Base-by-base conservation (phyloP, 2,329 filamentous ascomycete species). In the Passalora sequoiae region DNA sequence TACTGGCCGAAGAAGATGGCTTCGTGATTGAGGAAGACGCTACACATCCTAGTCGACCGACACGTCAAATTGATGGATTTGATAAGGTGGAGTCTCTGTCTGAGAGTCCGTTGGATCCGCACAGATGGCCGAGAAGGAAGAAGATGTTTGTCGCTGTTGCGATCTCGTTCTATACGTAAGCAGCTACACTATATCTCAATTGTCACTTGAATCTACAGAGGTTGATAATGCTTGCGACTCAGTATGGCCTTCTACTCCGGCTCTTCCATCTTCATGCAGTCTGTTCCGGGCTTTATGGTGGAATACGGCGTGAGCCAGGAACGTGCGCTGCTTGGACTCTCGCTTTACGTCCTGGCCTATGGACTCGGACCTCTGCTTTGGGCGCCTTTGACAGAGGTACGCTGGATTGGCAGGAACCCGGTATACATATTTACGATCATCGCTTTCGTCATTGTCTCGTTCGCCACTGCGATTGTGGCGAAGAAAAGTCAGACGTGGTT, bases 341-440 rank as follows among this genome's bases (percentile, higher is more conserved):
- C 78, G 0, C 70, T 84, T 46, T 84, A 81, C 55, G 39, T 35
- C 1, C 28, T 46, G 15, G 42, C 46, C 5, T 49, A 49, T 28
- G 80, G 81, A 9, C 64, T 80, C 12, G 82, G 81, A 0, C 81
- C 82, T 1, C 63, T 86, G 19, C 49, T 86, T 17, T 85, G 78
- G 64, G 79, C 78, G 0, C 83, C 83, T 0, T 63, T 86, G 30
- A 76, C 72, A 37, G 83, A 87, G 64, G 77, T 86, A 16, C 80
- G 83, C 0, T 59, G 72, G 33, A 74, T 86, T 38, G 83, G 84
- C 2, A 72, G 83, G 5, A 86, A 81, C 54, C 77, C 78, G 0
- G 75, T 83, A 4, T 87, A 87, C 62, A 75, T 84, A 25, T 60
- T 76, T 51, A 82, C 81, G 7, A 82, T 86, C 67, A 75, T 76